Conservation (phyloP, 2,329 filamentous ascomycete species). For the Torrubiellomyces zombiae region DNA sequence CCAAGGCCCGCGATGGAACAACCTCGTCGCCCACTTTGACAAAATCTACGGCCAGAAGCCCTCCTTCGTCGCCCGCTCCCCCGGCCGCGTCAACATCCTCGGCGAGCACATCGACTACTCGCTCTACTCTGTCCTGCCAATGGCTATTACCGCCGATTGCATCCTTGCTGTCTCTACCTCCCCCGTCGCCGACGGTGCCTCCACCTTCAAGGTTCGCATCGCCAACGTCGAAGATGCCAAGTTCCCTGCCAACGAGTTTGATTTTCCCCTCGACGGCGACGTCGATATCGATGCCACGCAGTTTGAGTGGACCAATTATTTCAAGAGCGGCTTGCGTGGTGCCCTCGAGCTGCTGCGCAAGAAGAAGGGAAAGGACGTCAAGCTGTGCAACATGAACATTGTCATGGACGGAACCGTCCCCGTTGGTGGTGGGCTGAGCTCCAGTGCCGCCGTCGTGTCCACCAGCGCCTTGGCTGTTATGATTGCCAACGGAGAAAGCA, state of each 20-base stretch:
- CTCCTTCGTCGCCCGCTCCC: constrained; percentile 75
- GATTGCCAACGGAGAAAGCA: constrained; percentile 61
- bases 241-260: constrained; percentile 62
- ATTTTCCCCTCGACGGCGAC: constrained; percentile 42
- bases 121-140: constrained; percentile 86
- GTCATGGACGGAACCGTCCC: constrained; percentile 86
- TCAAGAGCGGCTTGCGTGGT: constrained; percentile 77
- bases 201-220: constrained; percentile 53
- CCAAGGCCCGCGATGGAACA: constrained; percentile 61
- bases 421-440: constrained; percentile 79
- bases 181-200: constrained; percentile 27
- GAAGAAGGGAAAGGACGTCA: constrained; percentile 43
- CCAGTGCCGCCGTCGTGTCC: constrained; percentile 85
- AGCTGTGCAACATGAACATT: constrained; percentile 62
- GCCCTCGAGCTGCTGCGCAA: constrained; percentile 63
- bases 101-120: constrained; percentile 99
- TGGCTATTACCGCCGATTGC: constrained; percentile 85
- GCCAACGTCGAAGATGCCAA: constrained; percentile 62
- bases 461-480: constrained; percentile 79
- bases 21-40: constrained; percentile 54
- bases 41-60: constrained; percentile 51
- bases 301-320: constrained; percentile 97
- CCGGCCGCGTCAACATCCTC: constrained; percentile 93
- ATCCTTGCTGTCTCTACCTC: constrained; percentile 61
- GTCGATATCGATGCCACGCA: constrained; percentile 72